phyloP scores from a whole-genome alignment of 2,329 filamentous ascomycete genomes.

The Diaporthe ilicicola region DNA sequence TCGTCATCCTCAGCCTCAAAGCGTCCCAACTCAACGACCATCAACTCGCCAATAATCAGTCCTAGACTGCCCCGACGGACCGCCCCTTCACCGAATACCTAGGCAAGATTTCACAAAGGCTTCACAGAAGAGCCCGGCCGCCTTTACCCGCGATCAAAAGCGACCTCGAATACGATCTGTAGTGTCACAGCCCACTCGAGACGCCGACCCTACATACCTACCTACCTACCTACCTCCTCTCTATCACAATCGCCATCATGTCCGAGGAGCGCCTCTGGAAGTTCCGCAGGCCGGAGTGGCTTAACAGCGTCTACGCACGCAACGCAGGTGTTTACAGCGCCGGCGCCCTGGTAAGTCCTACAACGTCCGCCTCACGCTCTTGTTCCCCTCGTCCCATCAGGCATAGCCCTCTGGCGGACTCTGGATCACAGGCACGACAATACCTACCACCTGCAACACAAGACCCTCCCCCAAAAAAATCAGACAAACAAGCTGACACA shows the following conservation, averaged over 20 bases:
- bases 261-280: conserved; percentile 74
- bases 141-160: not conserved
- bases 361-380: not conserved
- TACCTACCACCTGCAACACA: not conserved
- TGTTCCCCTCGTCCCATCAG: too few relatives aligned
- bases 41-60: not conserved
- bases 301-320: conserved; percentile 70
- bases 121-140: not conserved
- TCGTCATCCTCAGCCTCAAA: conserved; percentile 33
- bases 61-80: not conserved
- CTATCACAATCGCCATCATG: conserved; percentile 55
- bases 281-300: conserved; percentile 72
- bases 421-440: not conserved
- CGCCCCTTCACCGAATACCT: not conserved
- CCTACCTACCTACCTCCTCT: not conserved
- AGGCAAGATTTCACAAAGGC: not conserved
- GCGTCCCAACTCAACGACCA: conserved; percentile 15
- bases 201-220: not conserved
- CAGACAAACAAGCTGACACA: conserved; percentile 31
- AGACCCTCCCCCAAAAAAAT: not conserved
- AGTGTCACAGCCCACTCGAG: not conserved
- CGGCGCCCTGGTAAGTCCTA: conserved; percentile 66
- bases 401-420: not conserved
- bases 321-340: conserved; percentile 70
- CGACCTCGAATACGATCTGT: not conserved